phyloP scores from a whole-genome alignment of 2,329 filamentous ascomycete genomes.

The Myriosclerotinia scirpicola region DNA sequence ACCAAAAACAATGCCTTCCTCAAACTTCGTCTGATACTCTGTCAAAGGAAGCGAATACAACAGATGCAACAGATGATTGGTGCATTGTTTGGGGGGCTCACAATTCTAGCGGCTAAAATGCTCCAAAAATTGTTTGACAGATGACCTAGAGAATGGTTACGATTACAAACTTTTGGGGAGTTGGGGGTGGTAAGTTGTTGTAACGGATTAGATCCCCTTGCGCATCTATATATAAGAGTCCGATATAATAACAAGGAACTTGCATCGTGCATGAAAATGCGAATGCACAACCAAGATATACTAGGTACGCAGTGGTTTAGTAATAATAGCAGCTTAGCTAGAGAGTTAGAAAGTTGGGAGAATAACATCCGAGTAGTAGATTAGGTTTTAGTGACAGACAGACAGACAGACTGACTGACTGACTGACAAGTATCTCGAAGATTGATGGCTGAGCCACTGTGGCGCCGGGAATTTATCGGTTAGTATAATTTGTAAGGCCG shows the following conservation, averaged over 20 bases:
- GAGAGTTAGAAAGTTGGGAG: too few species aligned
- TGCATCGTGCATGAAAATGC: constrained; percentile 1
- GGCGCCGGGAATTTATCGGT: too few species aligned
- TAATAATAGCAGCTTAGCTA: not conserved
- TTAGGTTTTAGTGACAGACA: too few species aligned
- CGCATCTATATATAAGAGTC: not conserved
- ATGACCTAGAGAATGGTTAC: constrained; percentile 11
- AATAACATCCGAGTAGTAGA: too few species aligned
- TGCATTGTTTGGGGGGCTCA: constrained; percentile 4
- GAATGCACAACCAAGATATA: not conserved
- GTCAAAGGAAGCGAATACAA: not conserved
- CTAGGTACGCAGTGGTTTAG: not conserved
- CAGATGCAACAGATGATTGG: constrained; percentile 13
- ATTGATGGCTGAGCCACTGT: too few species aligned
- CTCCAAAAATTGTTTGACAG: not conserved
- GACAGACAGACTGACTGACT: too few species aligned
- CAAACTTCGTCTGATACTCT: constrained; percentile 3
- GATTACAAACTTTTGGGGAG: not conserved
- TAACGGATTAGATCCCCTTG: constrained; percentile 1
- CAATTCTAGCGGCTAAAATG: constrained; percentile 6
- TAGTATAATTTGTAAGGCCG: too few species aligned
- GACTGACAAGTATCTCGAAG: too few species aligned
- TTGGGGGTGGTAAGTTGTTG: too few species aligned
- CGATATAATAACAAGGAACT: not conserved
- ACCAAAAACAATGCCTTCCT: not conserved